Evolutionary conservation across 495 filamentous ascomycete genomes (phyloP).

Genomic region (Daldinia caldariorum): DNA sequence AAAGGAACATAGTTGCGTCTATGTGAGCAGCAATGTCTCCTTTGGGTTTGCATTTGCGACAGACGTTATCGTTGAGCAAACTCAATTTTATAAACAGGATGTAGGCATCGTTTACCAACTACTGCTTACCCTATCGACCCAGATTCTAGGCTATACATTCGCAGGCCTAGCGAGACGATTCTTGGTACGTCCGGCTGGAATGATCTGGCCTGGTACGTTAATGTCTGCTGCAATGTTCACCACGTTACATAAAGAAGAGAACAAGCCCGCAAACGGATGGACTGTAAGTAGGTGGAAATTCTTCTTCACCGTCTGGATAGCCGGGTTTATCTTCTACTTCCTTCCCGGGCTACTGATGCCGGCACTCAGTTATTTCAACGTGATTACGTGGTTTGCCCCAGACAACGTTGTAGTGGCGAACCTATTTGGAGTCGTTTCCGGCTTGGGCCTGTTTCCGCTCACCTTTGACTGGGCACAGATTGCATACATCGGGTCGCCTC

Average conservation of each 20-base stretch:
- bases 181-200: conserved; percentile 83
- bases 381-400: conserved; percentile 90
- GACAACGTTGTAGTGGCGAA: conserved; percentile 80
- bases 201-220: conserved; percentile 92
- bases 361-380: conserved; percentile 88
- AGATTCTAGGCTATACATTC: conserved; percentile 85
- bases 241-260: conserved; percentile 84
- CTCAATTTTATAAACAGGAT: conserved; percentile 85
- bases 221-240: conserved; percentile 89
- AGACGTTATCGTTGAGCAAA: conserved; percentile 87
- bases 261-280: conserved; percentile 86
- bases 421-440: conserved; percentile 84
- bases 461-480: conserved; percentile 97
- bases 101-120: conserved; percentile 78
- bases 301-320: conserved; percentile 76
- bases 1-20: conserved; percentile 87
- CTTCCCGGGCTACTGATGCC: conserved; percentile 86
- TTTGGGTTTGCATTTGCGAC: conserved; percentile 89
- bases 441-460: conserved; percentile 83
- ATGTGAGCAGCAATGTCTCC: conserved; percentile 90
- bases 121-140: conserved; percentile 82
- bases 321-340: conserved; percentile 81
- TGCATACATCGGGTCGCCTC: conserved; percentile 87
- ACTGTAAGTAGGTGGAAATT: conserved; percentile 81
- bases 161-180: conserved; percentile 80